These are phyloP conservation scores for Psilocybe azurescens DNA, from an alignment of 768 basidiomycete genomes.

Conservation along the genomic window DNA sequence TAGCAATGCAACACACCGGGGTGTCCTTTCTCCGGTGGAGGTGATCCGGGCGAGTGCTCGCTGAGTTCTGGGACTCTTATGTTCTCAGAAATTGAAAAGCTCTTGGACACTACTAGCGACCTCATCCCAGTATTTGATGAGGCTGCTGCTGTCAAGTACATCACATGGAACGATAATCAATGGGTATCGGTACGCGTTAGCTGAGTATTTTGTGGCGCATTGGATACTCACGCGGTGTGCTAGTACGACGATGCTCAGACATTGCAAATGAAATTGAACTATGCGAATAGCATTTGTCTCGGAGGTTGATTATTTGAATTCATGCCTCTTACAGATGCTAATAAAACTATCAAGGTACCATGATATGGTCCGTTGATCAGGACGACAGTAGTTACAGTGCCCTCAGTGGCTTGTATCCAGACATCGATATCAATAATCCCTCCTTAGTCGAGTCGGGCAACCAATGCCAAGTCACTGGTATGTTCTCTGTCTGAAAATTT, in stretches of 20 bases:
- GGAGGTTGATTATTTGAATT: slow-evolving; percentile 1
- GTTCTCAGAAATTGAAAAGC: slow-evolving; percentile 13
- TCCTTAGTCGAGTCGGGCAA: slow-evolving; percentile 1
- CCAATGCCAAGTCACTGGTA: not conserved
- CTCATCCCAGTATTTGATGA: slow-evolving; percentile 10
- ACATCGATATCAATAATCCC: slow-evolving; percentile 1
- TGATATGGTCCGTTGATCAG: slow-evolving; percentile 16
- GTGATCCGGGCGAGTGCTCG: slow-evolving; percentile 9
- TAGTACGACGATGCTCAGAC: slow-evolving; percentile 10
- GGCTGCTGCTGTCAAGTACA: slow-evolving; percentile 9
- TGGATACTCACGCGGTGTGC: not conserved
- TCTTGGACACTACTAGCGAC: slow-evolving; percentile 2
- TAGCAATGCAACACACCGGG: slow-evolving; percentile 1
- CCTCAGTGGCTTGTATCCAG: not conserved
- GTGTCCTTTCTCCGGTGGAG: slow-evolving; percentile 11
- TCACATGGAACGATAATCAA: slow-evolving; percentile 15
- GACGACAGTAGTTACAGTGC: slow-evolving; percentile 4
- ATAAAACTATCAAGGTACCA: not conserved
- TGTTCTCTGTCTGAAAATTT: not conserved
- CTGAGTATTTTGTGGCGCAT: not conserved
- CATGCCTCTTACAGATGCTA: not conserved
- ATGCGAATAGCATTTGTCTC: slow-evolving; percentile 15
- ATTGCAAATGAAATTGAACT: slow-evolving; percentile 11
- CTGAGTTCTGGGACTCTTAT: slow-evolving; percentile 12
- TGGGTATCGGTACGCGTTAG: slow-evolving; percentile 6